Evolutionary conservation across 192 early-diverging fungal species (phyloP).

Genomic region (Backusella westeae): DNA sequence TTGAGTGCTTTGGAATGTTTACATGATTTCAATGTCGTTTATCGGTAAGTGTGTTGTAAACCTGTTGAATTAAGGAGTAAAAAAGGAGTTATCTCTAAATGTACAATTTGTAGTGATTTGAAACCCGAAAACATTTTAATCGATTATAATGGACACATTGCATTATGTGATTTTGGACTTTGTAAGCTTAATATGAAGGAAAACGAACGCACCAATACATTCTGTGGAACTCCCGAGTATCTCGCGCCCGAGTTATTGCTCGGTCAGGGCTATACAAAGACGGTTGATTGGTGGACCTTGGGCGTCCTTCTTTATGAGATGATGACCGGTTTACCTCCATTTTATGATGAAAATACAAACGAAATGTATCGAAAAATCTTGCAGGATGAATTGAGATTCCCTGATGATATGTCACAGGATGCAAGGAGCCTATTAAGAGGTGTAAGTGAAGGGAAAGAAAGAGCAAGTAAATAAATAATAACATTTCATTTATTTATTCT

Average conservation of each 20-base stretch:
- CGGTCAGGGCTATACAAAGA: conserved; percentile 84
- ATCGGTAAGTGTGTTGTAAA: conserved; percentile 46
- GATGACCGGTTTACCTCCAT: conserved; percentile 87
- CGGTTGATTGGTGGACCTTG: conserved; percentile 98
- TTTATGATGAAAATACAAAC: conserved; percentile 93
- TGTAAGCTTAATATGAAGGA: conserved; percentile 95
- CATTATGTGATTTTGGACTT: conserved; percentile 91
- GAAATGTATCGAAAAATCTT: conserved; percentile 96
- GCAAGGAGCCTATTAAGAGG: conserved; percentile 66
- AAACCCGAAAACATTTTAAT: conserved; percentile 96
- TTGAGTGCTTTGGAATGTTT: conserved; percentile 88
- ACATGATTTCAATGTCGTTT: conserved; percentile 88
- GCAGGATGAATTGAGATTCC: conserved; percentile 85
- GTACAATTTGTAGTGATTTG: conserved; percentile 61
- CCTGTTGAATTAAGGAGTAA: not conserved
- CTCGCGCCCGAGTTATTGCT: conserved; percentile 89
- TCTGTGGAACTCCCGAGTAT: conserved; percentile 99
- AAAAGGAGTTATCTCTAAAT: not conserved
- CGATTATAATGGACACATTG: conserved; percentile 93
- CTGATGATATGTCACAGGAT: conserved; percentile 64
- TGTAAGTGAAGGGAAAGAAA: conserved; percentile 28
- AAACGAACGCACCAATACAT: conserved; percentile 89
- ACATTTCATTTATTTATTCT: not conserved
- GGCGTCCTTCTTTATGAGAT: conserved; percentile 91
- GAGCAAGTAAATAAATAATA: not conserved